Conservation (phyloP, 78 protist species). For the Monosiga brevicollis region DNA sequence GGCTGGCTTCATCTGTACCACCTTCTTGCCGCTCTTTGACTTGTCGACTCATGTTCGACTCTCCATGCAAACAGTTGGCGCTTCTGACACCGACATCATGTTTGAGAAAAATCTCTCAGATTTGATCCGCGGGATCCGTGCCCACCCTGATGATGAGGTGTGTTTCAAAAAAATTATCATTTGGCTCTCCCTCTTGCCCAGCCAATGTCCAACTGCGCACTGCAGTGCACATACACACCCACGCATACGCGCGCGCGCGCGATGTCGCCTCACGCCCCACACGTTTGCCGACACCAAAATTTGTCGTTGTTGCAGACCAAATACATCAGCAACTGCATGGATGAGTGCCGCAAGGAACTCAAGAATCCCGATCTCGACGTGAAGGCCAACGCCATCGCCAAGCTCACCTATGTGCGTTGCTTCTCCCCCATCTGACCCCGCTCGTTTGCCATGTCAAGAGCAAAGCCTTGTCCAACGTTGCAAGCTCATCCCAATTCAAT, state of each 20-base stretch:
- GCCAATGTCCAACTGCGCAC: too few relatives aligned
- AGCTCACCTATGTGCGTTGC: constrained; percentile 80
- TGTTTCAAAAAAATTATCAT: too few relatives aligned
- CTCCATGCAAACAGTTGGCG: too few relatives aligned
- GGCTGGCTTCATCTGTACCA: neutral
- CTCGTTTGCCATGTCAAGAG: too few relatives aligned
- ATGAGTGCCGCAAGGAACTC: constrained; percentile 78
- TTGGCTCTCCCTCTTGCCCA: too few relatives aligned
- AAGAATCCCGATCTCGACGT: constrained; percentile 19
- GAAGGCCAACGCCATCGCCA: constrained; percentile 78
- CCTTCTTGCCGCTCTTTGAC: neutral
- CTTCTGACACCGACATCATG: constrained; percentile 37
- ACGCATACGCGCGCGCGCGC: too few relatives aligned
- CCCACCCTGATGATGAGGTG: neutral
- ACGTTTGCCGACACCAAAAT: constrained; percentile 62
- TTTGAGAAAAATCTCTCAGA: constrained; percentile 75
- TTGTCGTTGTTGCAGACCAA: constrained; percentile 44
- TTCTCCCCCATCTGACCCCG: too few relatives aligned
- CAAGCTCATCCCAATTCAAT: too few relatives aligned
- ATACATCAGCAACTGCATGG: constrained; percentile 55
- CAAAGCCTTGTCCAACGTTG: too few relatives aligned
- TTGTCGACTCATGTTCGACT: too few relatives aligned
- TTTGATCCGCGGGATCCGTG: constrained; percentile 72
- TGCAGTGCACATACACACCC: neutral
- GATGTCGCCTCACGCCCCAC: constrained; percentile 75